Evolutionary conservation across 768 basidiomycete genomes (phyloP).

Genomic region (Termitomyces sp.): DNA sequence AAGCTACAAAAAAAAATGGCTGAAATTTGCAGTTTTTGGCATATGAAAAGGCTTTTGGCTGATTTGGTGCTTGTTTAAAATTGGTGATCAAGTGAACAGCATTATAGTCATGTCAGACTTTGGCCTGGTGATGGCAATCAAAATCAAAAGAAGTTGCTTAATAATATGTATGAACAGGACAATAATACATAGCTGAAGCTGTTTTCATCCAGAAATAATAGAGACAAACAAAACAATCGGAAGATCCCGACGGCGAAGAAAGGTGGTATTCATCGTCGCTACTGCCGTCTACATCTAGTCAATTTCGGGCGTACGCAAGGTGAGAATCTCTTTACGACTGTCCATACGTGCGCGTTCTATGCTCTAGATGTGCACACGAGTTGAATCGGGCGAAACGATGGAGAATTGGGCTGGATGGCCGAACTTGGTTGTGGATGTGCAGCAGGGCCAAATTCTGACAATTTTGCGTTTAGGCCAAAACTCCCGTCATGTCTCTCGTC

Average conservation of each 20-base stretch:
- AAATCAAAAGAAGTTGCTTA: no score
- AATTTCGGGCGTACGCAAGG: slow-evolving; percentile 16
- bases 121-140: no score
- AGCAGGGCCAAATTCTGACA: slow-evolving; percentile 16
- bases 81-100: no score
- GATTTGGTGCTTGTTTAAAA: no score
- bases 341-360: not conserved
- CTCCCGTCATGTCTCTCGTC: slow-evolving; percentile 84
- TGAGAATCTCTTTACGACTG: slow-evolving; percentile 7
- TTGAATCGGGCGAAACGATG: slow-evolving; percentile 8
- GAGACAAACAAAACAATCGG: slow-evolving; percentile 10
- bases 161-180: no score
- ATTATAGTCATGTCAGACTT: no score
- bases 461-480: slow-evolving; percentile 16
- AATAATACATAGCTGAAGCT: not conserved
- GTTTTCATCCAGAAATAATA: slow-evolving; percentile 1
- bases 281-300: slow-evolving; percentile 13
- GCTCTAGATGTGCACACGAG: not conserved
- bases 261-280: slow-evolving; percentile 2
- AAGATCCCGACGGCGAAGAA: slow-evolving; percentile 10
- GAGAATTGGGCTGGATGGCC: slow-evolving; percentile 16
- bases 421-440: slow-evolving; percentile 15
- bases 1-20: no score
- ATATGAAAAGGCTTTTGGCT: no score
- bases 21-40: no score